Evolutionary conservation across 306 rosid genomes (phyloP).

Genomic region (Cucurbita pepo): DNA sequence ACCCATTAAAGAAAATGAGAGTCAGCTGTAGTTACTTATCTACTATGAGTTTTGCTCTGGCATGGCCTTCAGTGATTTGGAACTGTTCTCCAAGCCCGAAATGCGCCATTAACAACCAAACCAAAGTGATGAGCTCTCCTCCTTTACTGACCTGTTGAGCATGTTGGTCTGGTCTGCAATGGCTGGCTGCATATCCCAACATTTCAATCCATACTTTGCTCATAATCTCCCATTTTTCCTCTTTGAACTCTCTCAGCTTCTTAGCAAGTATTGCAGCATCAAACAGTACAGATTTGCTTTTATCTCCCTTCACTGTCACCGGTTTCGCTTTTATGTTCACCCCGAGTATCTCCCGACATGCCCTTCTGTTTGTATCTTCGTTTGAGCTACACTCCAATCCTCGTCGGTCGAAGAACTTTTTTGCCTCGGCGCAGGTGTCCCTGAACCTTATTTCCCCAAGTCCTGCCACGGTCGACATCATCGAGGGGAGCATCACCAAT

Average conservation of each 20-base stretch:
- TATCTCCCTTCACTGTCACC: slow-evolving; percentile 14
- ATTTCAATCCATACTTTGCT: slow-evolving; percentile 17
- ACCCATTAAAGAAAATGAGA: background rate
- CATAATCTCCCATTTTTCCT: slow-evolving; percentile 12
- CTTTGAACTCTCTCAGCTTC: background rate
- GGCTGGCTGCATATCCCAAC: slow-evolving; percentile 17
- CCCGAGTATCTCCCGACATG: background rate
- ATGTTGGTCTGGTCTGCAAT: slow-evolving; percentile 13
- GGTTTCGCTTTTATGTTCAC: slow-evolving; percentile 2
- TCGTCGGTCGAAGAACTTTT: slow-evolving; percentile 17
- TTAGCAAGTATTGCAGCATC: slow-evolving; percentile 11
- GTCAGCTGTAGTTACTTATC: background rate
- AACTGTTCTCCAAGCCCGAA: slow-evolving; percentile 20
- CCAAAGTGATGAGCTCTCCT: slow-evolving; percentile 19
- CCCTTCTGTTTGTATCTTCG: background rate
- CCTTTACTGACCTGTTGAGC: slow-evolving; percentile 20
- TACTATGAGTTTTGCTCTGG: slow-evolving; percentile 19
- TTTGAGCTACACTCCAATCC: background rate
- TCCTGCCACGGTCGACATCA: slow-evolving; percentile 22
- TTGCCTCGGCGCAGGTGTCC: slow-evolving; percentile 11
- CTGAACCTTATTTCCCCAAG: slow-evolving; percentile 15
- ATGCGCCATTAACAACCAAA: slow-evolving; percentile 24
- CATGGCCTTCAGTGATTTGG: slow-evolving; percentile 26
- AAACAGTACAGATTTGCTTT: slow-evolving; percentile 23
- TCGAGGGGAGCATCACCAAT: slow-evolving; percentile 13